Evolutionary conservation across 225 moss, liverwort and hornwort species (phyloP).

Genomic region (Pleurozium schreberi): DNA sequence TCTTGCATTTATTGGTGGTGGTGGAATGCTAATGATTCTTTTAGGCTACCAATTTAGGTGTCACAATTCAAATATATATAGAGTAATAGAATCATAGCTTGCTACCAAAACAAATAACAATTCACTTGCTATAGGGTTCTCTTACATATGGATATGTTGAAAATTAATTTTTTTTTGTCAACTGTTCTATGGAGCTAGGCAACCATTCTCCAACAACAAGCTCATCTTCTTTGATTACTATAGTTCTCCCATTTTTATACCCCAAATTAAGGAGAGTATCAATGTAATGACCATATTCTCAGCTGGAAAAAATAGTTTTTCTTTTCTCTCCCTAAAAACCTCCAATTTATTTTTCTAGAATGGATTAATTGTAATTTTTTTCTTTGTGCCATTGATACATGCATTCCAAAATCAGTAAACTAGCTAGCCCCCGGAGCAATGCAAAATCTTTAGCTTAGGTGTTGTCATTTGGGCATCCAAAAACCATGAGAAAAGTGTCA

Average conservation of each 20-base stretch:
- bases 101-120: too few relatives aligned
- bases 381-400: too few relatives aligned
- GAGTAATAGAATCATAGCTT: accelerated
- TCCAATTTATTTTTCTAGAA: too few relatives aligned
- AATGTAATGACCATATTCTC: neutral
- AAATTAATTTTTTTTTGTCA: neutral
- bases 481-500: too few relatives aligned
- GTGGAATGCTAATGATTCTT: neutral
- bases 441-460: too few relatives aligned
- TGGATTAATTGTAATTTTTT: too few relatives aligned
- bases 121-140: too few relatives aligned
- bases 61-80: neutral
- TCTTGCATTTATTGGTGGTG: too few relatives aligned
- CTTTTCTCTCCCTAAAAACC: too few relatives aligned
- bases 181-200: neutral
- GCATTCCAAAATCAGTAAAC: too few relatives aligned
- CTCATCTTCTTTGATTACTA: neutral
- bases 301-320: neutral
- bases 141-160: neutral
- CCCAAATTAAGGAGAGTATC: neutral
- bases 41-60: accelerated
- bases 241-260: neutral
- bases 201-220: neutral
- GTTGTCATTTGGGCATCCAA: too few relatives aligned
- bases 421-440: too few relatives aligned